Percentiles rank a stretch among this genome's conserved stretches.
These are phyloP conservation scores for Chrysoporthe austroafricana DNA, from an alignment of 2,329 filamentous ascomycete species.

Conservation along the genomic window DNA sequence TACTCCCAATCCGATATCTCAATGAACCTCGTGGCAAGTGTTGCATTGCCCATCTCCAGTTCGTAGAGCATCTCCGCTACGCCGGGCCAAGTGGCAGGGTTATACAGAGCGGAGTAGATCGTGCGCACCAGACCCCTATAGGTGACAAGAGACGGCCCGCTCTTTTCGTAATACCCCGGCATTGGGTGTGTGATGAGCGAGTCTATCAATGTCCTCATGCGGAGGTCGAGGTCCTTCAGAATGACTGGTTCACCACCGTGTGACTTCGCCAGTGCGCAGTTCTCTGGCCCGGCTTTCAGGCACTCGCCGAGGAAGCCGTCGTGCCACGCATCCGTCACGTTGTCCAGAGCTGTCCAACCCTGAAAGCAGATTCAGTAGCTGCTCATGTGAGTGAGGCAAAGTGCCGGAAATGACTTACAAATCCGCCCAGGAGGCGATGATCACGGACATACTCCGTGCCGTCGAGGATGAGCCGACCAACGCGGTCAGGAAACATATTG, in stretches of 20 bases:
- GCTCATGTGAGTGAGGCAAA: no score
- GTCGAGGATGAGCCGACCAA: conserved; percentile 54
- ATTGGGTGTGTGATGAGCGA: conserved; percentile 45
- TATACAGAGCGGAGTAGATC: conserved; percentile 50
- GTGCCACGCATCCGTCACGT: conserved; percentile 52
- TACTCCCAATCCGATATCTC: conserved; percentile 46
- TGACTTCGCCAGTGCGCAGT: conserved; percentile 49
- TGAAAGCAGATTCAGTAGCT: background rate
- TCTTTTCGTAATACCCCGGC: conserved; percentile 42
- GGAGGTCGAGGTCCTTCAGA: conserved; percentile 41
- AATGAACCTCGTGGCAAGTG: conserved; percentile 44
- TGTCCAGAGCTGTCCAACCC: conserved; percentile 52
- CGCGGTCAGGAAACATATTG: conserved; percentile 53
- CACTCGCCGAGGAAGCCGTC: conserved; percentile 57
- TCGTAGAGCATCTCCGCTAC: conserved; percentile 47
- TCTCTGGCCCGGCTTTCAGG: conserved; percentile 48
- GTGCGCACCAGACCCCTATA: conserved; percentile 46
- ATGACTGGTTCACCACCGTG: conserved; percentile 37
- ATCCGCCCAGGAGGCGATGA: conserved; percentile 49
- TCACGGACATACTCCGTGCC: conserved; percentile 53
- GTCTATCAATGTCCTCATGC: conserved; percentile 45
- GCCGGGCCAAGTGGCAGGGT: conserved; percentile 46
- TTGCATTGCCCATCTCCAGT: conserved; percentile 50
- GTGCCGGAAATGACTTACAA: conserved; percentile 30
- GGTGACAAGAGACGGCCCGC: conserved; percentile 50